Evolutionary conservation across 2,329 filamentous ascomycete genomes (phyloP).

Genomic region (Fusarium transvaalense): DNA sequence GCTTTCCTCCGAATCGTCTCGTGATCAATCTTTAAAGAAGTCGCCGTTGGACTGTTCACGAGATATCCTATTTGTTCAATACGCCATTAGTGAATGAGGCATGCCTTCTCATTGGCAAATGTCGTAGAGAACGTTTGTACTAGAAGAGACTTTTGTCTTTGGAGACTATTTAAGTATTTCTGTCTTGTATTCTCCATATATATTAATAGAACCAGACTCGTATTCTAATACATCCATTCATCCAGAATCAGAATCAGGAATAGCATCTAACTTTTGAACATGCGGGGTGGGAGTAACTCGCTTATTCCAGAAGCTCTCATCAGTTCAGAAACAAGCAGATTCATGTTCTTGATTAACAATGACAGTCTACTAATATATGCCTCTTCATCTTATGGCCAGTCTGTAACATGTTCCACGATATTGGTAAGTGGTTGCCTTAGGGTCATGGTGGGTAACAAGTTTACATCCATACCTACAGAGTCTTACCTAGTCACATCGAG

Average conservation of each 20-base stretch:
- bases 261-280: background rate
- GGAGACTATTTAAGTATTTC: too few species aligned
- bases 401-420: background rate
- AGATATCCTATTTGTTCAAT: background rate
- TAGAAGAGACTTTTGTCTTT: too few species aligned
- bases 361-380: background rate
- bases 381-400: background rate
- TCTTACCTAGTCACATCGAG: too few species aligned
- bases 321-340: background rate
- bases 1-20: background rate
- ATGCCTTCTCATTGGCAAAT: background rate
- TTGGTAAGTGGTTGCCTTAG: background rate
- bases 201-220: too few species aligned
- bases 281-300: too few species aligned
- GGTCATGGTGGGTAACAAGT: too few species aligned
- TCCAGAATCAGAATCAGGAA: too few species aligned
- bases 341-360: background rate
- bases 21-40: background rate
- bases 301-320: background rate
- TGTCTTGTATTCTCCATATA: too few species aligned
- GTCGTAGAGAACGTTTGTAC: background rate
- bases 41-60: background rate
- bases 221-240: too few species aligned
- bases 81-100: background rate
- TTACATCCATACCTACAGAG: too few species aligned